These are phyloP conservation scores for Ceratocystiopsis minuta DNA, from an alignment of 2,329 filamentous ascomycete genomes.

Conservation along the genomic window DNA sequence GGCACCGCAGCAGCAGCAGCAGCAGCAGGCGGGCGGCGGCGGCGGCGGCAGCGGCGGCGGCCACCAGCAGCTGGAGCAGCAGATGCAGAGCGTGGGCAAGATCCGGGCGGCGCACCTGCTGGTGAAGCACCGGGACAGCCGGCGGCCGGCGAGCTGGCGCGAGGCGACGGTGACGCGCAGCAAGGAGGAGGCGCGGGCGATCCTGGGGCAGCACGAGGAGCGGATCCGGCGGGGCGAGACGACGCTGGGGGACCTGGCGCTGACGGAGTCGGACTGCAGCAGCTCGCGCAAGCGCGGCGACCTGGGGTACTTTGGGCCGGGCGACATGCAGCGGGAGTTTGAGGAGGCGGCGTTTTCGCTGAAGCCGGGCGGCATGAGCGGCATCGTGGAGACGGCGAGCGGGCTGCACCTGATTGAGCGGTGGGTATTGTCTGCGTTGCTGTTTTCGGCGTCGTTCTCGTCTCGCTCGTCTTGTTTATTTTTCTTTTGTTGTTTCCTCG, in stretches of 20 bases:
- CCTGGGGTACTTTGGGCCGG: slow-evolving; percentile 81
- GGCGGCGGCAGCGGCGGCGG: slow-evolving; percentile 8
- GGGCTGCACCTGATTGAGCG: slow-evolving; percentile 92
- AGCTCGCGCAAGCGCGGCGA: slow-evolving; percentile 89
- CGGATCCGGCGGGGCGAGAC: slow-evolving; percentile 54
- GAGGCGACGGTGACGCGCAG: slow-evolving; percentile 74
- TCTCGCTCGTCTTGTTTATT: no score
- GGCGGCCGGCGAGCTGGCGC: slow-evolving; percentile 83
- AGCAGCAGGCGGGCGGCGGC: background rate
- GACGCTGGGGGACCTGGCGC: slow-evolving; percentile 65
- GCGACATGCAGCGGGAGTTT: slow-evolving; percentile 98
- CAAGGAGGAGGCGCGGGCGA: slow-evolving; percentile 69
- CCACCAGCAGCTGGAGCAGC: slow-evolving; percentile 3
- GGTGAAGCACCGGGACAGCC: slow-evolving; percentile 80
- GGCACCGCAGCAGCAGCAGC: background rate
- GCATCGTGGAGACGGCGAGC: slow-evolving; percentile 78
- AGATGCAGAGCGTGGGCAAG: slow-evolving; percentile 39
- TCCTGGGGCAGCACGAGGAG: slow-evolving; percentile 57
- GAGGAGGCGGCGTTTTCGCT: slow-evolving; percentile 91
- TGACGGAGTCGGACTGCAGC: slow-evolving; percentile 84
- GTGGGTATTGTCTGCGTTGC: slow-evolving; percentile 28
- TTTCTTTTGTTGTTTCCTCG: background rate
- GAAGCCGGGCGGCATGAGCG: slow-evolving; percentile 70
- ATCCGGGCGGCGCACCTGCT: slow-evolving; percentile 86
- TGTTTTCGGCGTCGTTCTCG: background rate